Base-by-base conservation (phyloP, 2,329 filamentous ascomycete species). In the Sclerotinia borealis region DNA sequence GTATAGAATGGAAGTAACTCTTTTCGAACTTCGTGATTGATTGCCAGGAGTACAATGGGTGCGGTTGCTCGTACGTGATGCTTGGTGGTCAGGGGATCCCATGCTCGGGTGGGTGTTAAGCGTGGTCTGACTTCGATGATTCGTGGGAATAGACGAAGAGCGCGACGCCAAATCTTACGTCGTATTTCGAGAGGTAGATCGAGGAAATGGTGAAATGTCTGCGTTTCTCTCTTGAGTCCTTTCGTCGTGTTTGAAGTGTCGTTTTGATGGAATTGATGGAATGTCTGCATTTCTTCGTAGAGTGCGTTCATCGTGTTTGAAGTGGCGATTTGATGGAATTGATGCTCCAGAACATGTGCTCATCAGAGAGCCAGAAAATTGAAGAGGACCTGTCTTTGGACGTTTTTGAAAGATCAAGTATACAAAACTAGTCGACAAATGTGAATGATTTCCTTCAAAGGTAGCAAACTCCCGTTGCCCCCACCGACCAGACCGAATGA, bases 121-220 rank as follows among this genome's bases (percentile, higher is more conserved):
- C 27, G 11, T 34, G 52, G 39, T 45, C 52, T 56, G 37, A 56
- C 37, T 56, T 56, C 39, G n/a, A 56, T 56, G 27, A 56, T 56
- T 56, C 52, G 52, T 10, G 52, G 52, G n/a, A 56, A 56, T 6
- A 56, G 52, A 25, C 3, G 11, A 17, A n/a, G 52, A 25, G 39
- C 45, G 41, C 13, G 8, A 45, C 4, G 27, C 52, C 52, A 56
- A 25, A 56, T 31, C 13, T 56, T 34, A 34, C 9, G n/a, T 34
- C 52, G 27, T 25, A 56, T 1, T 22, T 56, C 52, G 7, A 22
- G 19, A 8, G n/a, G 6, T 22, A 56, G 29, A 13, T 45, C 4
- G 3, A 27, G 52, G 4, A 56, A 56, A 19, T 15, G 1, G 52
- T 25, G 27, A n/a, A 56, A 56, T 22, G 11, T 34, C 1, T 34